Base-by-base conservation (phyloP, 192 early-diverging fungal genomes). In the Diversispora eburnea region DNA sequence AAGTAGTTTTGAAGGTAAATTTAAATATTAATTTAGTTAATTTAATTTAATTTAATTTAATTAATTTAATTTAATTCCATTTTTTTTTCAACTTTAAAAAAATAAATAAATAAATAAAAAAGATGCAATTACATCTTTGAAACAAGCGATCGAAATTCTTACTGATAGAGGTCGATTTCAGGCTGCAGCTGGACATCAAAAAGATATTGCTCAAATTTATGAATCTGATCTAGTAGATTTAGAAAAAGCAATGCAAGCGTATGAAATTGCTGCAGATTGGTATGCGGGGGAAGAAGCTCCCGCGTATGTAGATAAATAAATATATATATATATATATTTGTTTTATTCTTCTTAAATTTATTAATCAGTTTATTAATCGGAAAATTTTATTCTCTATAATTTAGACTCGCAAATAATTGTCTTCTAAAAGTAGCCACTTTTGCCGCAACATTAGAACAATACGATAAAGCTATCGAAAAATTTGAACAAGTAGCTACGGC, bases 161-260 rank as follows among this genome's bases (percentile, higher is more conserved):
- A 93, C 88, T 9, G 93, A 94, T 76, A 81, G 86, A 48, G 96
- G 96, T 55, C 83, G 91, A 15, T 97, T 99, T 83, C 86, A 88
- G 59, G 83, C 86, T 3, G 97, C 97, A 22, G 97, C 97, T n/a
- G 85, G 85, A 60, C 94, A 98, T 77, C 89, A 95, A 79, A 94
- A 98, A 78, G 93, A 95, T 58, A 90, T 98, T 82, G 98, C 95
- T 20, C 87, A 90, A 77, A 93, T 96, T 49, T 95, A 94, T 78
- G 94, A 97, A 75, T 85, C 83, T 33, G 93, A 97, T 61, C 77
- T 96, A 17, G 85, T 85, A 25, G 92, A 96, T 82, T 67, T 89
- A 39, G 86, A 90, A 51, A 86, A 87, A 19, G 92, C 96, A 20
- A 89, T 93, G 85, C 78, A 90, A 33, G 92, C 95, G 3, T 99